Conservation (phyloP, 768 basidiomycete genomes). For the Pisolithus orientalis region DNA sequence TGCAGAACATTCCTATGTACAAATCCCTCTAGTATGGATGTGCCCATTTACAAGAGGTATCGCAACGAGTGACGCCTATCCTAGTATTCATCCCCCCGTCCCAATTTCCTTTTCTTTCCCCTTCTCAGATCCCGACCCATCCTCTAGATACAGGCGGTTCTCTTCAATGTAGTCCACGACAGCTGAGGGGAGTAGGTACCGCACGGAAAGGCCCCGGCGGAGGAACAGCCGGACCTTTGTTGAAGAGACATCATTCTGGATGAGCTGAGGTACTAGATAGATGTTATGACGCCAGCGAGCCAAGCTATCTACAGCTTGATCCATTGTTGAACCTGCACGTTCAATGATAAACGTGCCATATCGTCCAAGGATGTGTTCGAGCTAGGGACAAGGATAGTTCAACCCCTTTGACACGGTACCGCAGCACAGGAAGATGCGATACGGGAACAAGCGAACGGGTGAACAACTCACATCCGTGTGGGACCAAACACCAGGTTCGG, state of each 20-base stretch:
- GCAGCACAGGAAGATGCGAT: conserved; percentile 1
- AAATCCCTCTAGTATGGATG: too few species aligned
- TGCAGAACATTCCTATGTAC: too few species aligned
- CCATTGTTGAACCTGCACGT: conserved; percentile 88
- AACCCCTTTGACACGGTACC: conserved; percentile 7
- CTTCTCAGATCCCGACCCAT: conserved; percentile 31
- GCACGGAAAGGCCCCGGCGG: conserved; percentile 72
- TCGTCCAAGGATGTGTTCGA: conserved; percentile 92
- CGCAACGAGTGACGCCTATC: conserved; percentile 10
- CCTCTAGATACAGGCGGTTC: conserved; percentile 70
- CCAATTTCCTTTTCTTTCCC: conserved; percentile 31
- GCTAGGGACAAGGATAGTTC: conserved; percentile 36
- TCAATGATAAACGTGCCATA: conserved; percentile 96
- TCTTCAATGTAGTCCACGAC: conserved; percentile 95
- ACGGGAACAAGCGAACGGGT: background rate
- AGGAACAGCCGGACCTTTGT: conserved; percentile 86
- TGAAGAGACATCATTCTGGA: conserved; percentile 95
- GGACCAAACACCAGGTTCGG: conserved; percentile 97
- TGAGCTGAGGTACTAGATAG: conserved; percentile 86
- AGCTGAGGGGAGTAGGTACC: conserved; percentile 84
- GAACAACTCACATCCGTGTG: conserved; percentile 74
- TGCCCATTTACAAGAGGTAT: conserved; percentile 2
- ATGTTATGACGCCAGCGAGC: conserved; percentile 80
- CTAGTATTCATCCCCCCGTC: conserved; percentile 22
- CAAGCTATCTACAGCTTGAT: conserved; percentile 69